Base-by-base conservation (phyloP, 371 early-diverging fungal species). In the Lichtheimia ornata region DNA sequence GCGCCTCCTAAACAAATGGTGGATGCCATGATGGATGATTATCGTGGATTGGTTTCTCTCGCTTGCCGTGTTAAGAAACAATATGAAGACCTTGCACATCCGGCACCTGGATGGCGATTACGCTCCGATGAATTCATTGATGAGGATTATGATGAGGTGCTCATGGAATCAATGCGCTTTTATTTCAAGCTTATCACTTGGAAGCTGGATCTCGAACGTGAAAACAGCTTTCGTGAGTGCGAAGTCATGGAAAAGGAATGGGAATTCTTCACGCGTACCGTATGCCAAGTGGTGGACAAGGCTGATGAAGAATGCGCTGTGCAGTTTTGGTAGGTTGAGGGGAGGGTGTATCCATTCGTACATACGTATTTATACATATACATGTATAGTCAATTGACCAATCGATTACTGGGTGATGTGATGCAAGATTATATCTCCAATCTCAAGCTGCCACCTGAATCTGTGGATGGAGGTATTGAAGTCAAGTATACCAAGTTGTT, bases 171-270 rank as follows among this genome's bases (percentile, higher is more conserved):
- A 0, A 73, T 94, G 15, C 82, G 87, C n/a, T 91, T 86, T 56
- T 95, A 94, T 61, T 92, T 92, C 62, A 84, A 84, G 53, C 76
- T 94, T 51, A 77, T 94, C 7, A 84, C 82, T 4, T 91, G 86
- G 85, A 90, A 89, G 62, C 71, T 89, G 27, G 73, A 70, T 44
- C 62, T 71, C 50, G 81, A 80, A 55, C 75, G 72, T 54, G 79
- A 84, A 59, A 85, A 86, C 53, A 85, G 84, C 51, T 73, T 86
- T 30, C 84, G 88, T 61, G 91, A 91, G 65, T 87, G 90, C 22
- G 94, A 91, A 67, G 79, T 90, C 4, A 79, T 95, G 66, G 92
- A 93, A 58, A 83, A 77, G 56, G 93, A 94, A 69, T 94, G 94
- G 94, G 81, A 85, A 11, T 90, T 90, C 56, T 58, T 93, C 50